Base-by-base conservation (phyloP, 768 basidiomycete genomes). In the Polyporus arcularius region DNA sequence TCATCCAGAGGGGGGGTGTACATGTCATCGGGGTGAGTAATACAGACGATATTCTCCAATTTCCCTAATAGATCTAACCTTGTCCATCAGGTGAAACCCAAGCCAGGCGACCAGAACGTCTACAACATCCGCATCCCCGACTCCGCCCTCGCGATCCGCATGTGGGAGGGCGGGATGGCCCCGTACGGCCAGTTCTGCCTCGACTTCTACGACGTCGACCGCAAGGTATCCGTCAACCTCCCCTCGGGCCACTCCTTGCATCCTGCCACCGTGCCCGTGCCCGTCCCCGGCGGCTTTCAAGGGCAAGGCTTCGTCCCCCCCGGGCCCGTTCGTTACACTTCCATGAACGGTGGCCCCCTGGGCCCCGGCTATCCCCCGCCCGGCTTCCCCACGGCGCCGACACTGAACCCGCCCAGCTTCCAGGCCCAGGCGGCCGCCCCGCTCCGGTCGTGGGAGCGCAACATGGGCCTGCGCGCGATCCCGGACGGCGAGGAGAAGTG, bases 111-210 rank as follows among this genome's bases (percentile, higher is more conserved):
- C 51, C 30, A n/a, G 51, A 38, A 52, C 18, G 51, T 52, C n/a
- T 52, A 43, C 42, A 43, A 43, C 18, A 6, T 43, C 39, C 41
- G 42, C 41, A 55, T 55, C 54, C 54, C 54, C 6, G n/a, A 45
- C 54, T 43, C 54, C 10, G 41, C 30, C 28, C 30, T 45, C n/a
- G 42, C 32, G 8, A 46, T 45, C 54, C 54, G 54, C 18, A 55
- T 55, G 39, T 55, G 55, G 55, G 55, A 57, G 21, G 55, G 55
- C 16, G 55, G 55, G 21, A 57, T 57, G 55, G 46, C 12, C 18
- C 31, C 21, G n/a, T 57, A 57, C 32, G 46, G 47, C 4, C 45
- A 47, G 38, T 57, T 57, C 28, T 57, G 55, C 18, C 46, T 57
- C 46, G 55, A 57, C 14, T 57, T 57, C 47, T 57, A 32, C 47